Percentiles rank a stretch among this genome's conserved stretches.
These are phyloP conservation scores for Erodium moschatum DNA, from an alignment of 441 rosid genomes.

Conservation along the genomic window DNA sequence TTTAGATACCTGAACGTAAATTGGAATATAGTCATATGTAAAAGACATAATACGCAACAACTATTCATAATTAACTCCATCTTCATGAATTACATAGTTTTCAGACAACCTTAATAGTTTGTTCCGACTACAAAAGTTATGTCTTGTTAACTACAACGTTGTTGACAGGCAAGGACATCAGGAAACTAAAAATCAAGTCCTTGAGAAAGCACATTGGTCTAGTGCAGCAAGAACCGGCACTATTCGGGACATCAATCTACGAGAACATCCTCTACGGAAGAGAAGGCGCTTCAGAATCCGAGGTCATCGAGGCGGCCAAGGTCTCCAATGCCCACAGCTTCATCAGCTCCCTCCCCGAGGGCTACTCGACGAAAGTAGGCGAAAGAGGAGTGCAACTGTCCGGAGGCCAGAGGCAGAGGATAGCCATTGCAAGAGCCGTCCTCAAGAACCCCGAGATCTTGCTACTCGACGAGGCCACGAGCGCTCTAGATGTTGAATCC, in stretches of 20 bases:
- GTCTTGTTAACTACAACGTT: neutral
- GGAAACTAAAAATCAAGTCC: constrained; percentile 83
- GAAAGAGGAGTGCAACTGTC: constrained; percentile 93
- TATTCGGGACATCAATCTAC: constrained; percentile 69
- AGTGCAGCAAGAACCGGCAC: constrained; percentile 95
- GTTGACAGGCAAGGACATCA: constrained; percentile 45
- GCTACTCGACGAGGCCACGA: constrained; percentile 95
- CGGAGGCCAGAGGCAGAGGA: constrained; percentile 93
- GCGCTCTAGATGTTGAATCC: constrained; percentile 87
- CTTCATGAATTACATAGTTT: no score
- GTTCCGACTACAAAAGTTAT: no score
- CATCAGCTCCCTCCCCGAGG: constrained; percentile 72
- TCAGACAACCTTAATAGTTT: no score
- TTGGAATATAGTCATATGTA: no score
- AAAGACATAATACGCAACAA: no score
- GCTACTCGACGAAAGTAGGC: constrained; percentile 79
- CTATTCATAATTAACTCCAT: no score
- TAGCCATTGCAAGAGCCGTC: constrained; percentile 80
- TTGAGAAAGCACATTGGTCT: constrained; percentile 81
- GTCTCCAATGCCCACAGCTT: constrained; percentile 90
- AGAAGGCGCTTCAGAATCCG: constrained; percentile 72
- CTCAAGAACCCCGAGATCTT: constrained; percentile 82
- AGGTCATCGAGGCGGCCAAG: constrained; percentile 86
- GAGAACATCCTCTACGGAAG: constrained; percentile 96
- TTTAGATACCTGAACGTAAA: no score